phyloP scores from a whole-genome alignment of 1,139 yeast genomes.

The Saccharomyces pastorianus region DNA sequence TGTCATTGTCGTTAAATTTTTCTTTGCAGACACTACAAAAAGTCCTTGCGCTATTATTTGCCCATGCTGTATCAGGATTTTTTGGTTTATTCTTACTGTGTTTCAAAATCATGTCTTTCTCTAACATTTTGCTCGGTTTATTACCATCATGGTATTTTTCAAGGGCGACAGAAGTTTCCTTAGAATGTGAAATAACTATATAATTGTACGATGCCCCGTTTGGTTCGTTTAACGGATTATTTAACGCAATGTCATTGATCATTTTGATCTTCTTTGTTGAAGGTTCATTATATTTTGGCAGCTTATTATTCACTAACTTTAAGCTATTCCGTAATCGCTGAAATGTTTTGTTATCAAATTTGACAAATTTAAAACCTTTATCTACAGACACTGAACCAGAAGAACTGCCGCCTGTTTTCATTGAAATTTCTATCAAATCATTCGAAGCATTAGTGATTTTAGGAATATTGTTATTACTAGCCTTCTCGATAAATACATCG shows the following conservation, averaged over 20 bases:
- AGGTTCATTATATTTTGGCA: neutral
- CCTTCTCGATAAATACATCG: neutral
- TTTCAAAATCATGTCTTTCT: neutral
- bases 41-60: conserved; percentile 16
- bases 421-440: conserved; percentile 5
- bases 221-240: neutral
- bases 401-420: conserved; percentile 1
- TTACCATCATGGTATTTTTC: neutral
- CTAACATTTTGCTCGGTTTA: neutral
- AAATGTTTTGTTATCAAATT: conserved; percentile 2
- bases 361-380: conserved; percentile 5
- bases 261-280: neutral
- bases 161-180: neutral
- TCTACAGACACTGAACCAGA: conserved; percentile 9
- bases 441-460: neutral
- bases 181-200: neutral
- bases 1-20: conserved; percentile 36
- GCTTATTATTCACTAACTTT: neutral
- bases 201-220: neutral
- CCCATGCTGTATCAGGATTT: neutral
- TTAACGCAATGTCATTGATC: neutral
- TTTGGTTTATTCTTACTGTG: neutral
- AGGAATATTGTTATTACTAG: neutral
- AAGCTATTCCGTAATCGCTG: neutral
- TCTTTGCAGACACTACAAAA: conserved; percentile 55